Base-by-base conservation (phyloP, 768 basidiomycete genomes). In the Trametes cubensis region DNA sequence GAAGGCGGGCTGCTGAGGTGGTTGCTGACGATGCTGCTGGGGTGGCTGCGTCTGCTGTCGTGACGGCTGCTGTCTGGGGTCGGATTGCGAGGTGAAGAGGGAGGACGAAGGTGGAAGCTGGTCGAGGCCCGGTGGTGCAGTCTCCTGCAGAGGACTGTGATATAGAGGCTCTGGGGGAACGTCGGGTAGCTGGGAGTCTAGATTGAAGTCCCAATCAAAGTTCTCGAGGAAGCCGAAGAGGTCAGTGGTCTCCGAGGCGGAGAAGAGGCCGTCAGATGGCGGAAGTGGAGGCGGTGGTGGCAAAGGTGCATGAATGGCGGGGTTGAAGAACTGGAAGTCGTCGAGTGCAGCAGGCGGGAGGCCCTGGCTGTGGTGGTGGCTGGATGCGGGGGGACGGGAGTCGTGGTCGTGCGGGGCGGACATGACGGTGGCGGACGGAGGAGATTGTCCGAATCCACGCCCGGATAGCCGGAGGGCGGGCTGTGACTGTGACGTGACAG, bases 171-270 rank as follows among this genome's bases (percentile, higher is more conserved):
- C 60, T 47, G 0, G 42, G 1, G 55, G 51, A 20, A 18, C 26
- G 28, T 59, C 62, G 60, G 63, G 63, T 47, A 65, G 60, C 34
- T 64, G 63, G 25, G 53, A 25, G 23, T 69, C 80, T 1, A 78
- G 65, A 26, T 81, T 79, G 61, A 85, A 78, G 57, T 89, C 87
- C 85, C 85, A 87, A 68, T 79, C 82, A 69, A 92, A 90, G 74
- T 86, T 87, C 75, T 93, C 90, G 72, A 94, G 84, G 72, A 94
- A 94, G 58, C 88, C 87, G 62, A 92, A 81, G 55, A 94, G 78
- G 74, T 91, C 86, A 0, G 86, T 88, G 6, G 89, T 89, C 75
- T 94, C 92, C 63, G 86, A 81, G 0, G 84, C 79, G 10, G 90
- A 89, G 73, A 94, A 90, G 66, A 94, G 85, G 71, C 89, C 89